Evolutionary conservation across 176 grass and related monocot genomes (phyloP).

Genomic region (Canna indica): DNA sequence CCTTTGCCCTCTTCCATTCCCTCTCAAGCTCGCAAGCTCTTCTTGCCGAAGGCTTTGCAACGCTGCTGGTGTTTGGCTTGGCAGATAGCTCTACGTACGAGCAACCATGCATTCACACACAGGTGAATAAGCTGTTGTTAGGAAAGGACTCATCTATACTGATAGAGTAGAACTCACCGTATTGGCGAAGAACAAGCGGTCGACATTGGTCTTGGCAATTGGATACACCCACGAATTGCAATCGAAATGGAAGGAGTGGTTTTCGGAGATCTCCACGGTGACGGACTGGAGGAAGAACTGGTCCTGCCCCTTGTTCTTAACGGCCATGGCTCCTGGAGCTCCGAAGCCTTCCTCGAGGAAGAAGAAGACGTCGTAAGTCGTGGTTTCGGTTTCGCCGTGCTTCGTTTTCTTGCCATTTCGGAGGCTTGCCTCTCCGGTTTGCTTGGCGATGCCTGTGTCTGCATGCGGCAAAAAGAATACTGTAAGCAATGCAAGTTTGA

Average conservation of each 20-base stretch:
- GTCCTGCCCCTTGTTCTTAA: conserved; percentile 36
- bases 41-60: conserved; percentile 50
- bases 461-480: neutral
- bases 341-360: conserved; percentile 47
- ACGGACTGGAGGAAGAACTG: conserved; percentile 69
- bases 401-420: conserved; percentile 53
- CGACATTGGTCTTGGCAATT: conserved; percentile 41
- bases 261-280: conserved; percentile 30
- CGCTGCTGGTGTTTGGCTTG: conserved; percentile 45
- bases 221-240: conserved; percentile 98
- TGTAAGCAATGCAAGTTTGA: neutral
- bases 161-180: conserved; percentile 24
- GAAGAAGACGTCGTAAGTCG: conserved; percentile 44
- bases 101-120: neutral
- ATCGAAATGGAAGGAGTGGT: conserved; percentile 60
- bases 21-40: conserved; percentile 50
- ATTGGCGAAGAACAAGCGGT: conserved; percentile 84
- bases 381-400: conserved; percentile 45
- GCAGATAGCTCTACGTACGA: conserved; percentile 50
- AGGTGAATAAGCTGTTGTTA: neutral
- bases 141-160: neutral
- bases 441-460: conserved; percentile 58
- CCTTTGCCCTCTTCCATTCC: conserved; percentile 51
- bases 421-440: conserved; percentile 40
- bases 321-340: conserved; percentile 47